These are phyloP conservation scores for Coniosporium uncinatum DNA, from an alignment of 2,329 filamentous ascomycete genomes.

Conservation along the genomic window DNA sequence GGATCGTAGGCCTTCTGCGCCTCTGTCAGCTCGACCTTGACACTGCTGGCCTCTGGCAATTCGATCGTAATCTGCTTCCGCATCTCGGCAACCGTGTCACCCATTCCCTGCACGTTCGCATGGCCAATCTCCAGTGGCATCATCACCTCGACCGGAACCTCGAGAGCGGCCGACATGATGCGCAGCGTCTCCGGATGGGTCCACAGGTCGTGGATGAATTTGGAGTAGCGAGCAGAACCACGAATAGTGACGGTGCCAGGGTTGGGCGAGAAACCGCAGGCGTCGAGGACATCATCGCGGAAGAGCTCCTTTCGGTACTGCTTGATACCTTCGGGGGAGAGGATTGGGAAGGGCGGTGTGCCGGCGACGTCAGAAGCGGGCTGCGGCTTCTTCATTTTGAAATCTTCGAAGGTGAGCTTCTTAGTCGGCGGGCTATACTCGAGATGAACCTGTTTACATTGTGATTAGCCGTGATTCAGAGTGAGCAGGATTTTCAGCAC, in stretches of 20 bases:
- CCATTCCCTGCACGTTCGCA: conserved; percentile 38
- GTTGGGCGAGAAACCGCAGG: neutral
- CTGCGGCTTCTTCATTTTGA: neutral
- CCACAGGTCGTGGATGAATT: neutral
- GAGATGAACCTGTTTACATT: neutral
- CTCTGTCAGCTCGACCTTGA: no score
- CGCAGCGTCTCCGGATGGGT: neutral
- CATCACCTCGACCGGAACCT: conserved; percentile 34
- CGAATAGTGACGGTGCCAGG: neutral
- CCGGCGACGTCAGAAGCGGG: neutral
- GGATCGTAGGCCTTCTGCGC: no score
- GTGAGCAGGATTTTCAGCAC: no score
- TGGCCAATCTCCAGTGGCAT: conserved; percentile 52
- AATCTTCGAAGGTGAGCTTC: neutral
- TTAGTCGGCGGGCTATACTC: neutral
- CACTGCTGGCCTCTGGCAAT: no score
- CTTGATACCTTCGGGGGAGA: neutral
- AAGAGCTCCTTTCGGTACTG: neutral
- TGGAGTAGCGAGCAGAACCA: neutral
- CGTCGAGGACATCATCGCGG: neutral
- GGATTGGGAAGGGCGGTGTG: neutral
- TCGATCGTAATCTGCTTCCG: no score
- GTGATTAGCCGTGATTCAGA: no score
- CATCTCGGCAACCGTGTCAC: no score
- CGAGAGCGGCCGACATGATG: neutral